Percentiles rank a stretch among this genome's conserved stretches.
Evolutionary conservation across 768 basidiomycete species (phyloP).

Genomic region (Tricholoma bakamatsutake): DNA sequence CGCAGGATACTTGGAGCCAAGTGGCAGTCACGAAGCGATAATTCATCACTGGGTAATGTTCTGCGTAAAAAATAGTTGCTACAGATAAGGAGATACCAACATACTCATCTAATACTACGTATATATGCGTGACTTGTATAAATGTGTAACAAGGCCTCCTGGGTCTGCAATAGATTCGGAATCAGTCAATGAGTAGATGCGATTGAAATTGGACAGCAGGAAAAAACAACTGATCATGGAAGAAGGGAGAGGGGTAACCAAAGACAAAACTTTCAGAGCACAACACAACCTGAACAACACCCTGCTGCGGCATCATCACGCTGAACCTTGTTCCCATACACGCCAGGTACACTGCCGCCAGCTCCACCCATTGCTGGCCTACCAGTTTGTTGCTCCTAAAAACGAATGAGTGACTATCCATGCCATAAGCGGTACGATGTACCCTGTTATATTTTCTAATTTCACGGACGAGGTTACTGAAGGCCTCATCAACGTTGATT

Average conservation of each 20-base stretch:
- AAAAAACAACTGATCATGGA: background rate
- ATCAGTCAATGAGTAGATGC: too few relatives aligned
- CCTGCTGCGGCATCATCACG: conserved; percentile 48
- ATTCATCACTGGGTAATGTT: too few relatives aligned
- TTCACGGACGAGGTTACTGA: conserved; percentile 87
- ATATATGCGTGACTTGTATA: too few relatives aligned
- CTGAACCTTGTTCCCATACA: conserved; percentile 41
- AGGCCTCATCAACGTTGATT: conserved; percentile 95
- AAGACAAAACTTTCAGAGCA: conserved; percentile 28
- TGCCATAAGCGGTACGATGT: conserved; percentile 8
- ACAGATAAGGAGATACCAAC: too few relatives aligned
- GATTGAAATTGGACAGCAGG: too few relatives aligned
- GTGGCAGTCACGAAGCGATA: too few relatives aligned
- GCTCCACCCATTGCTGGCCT: conserved; percentile 52
- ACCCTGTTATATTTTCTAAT: conserved; percentile 94
- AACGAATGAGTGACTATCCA: background rate
- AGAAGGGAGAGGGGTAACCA: background rate
- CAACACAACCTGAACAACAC: conserved; percentile 68
- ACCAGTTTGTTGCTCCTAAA: conserved; percentile 72
- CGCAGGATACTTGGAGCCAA: too few relatives aligned
- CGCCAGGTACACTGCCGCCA: conserved; percentile 36
- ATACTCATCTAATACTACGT: too few relatives aligned
- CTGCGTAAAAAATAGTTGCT: too few relatives aligned
- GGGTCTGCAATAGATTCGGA: too few relatives aligned
- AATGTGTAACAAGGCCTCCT: too few relatives aligned